Evolutionary conservation across 805 yeast species (phyloP).

Genomic region (Teunomyces cretensis): DNA sequence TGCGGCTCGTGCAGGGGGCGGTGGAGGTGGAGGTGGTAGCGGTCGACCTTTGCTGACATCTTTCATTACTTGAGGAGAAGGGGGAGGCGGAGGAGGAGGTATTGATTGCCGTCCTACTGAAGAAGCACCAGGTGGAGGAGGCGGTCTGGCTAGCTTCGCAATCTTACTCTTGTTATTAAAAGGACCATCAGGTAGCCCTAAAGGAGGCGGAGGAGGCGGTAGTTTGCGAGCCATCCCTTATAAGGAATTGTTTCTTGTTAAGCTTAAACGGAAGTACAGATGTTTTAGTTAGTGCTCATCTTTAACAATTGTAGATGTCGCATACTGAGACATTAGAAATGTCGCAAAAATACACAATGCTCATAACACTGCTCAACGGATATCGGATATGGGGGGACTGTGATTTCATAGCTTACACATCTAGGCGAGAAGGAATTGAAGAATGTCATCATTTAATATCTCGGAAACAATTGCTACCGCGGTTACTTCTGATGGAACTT

Average conservation of each 20-base stretch:
- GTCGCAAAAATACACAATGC: background rate
- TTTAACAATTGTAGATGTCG: background rate
- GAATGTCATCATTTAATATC: background rate
- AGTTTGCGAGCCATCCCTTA: constrained; percentile 13
- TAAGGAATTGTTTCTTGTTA: background rate
- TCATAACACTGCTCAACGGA: background rate
- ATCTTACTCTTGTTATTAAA: background rate
- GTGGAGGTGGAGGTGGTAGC: constrained; percentile 22
- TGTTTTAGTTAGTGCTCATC: constrained; percentile 4
- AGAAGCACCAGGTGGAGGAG: background rate
- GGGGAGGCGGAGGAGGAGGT: constrained; percentile 8
- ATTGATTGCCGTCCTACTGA: background rate
- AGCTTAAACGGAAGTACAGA: too few species aligned
- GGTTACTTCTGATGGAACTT: background rate
- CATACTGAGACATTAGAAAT: background rate
- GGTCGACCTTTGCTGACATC: constrained; percentile 19
- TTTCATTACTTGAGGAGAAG: constrained; percentile 15
- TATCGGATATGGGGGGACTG: background rate
- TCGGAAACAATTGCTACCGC: background rate
- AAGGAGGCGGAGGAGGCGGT: constrained; percentile 22
- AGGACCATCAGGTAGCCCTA: constrained; percentile 12
- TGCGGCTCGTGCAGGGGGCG: background rate
- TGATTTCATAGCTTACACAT: background rate
- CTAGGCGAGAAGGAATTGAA: background rate
- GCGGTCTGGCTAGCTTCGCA: constrained; percentile 1